Percentiles rank a stretch among this genome's conserved stretches.
These are phyloP conservation scores for Suillus decipiens DNA, from an alignment of 768 basidiomycete species.

Conservation along the genomic window DNA sequence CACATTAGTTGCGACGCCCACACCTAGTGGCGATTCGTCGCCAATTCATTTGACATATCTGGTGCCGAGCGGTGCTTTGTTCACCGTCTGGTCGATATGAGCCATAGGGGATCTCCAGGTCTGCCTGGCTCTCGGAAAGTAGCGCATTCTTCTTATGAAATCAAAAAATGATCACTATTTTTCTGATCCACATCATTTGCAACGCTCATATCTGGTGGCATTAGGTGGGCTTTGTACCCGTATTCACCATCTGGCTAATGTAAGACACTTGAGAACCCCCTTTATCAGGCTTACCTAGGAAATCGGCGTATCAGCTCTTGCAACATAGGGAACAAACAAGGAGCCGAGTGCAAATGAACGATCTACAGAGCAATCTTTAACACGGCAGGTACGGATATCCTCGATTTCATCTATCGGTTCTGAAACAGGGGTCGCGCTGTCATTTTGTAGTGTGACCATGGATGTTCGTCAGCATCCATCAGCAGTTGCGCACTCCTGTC, in stretches of 20 bases:
- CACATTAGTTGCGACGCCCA: not conserved
- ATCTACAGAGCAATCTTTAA: not conserved
- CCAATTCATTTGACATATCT: not conserved
- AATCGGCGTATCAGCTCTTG: not conserved
- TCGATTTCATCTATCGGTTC: not conserved
- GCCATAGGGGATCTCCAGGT: not conserved
- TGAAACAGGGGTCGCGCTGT: too few species aligned
- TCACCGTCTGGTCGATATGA: too few species aligned
- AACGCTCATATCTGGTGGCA: not conserved
- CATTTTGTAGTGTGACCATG: too few species aligned
- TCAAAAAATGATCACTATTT: not conserved
- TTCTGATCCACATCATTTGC: not conserved
- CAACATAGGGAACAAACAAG: not conserved
- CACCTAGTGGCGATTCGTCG: not conserved
- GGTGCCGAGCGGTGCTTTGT: not conserved
- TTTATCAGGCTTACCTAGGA: not conserved
- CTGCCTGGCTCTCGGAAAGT: not conserved
- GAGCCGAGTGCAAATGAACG: not conserved
- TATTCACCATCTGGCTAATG: not conserved
- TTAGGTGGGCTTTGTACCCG: not conserved
- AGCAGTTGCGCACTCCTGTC: not conserved
- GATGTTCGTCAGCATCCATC: not conserved
- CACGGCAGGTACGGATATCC: not conserved
- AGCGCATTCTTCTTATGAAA: not conserved
- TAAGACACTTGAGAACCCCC: not conserved